Base-by-base conservation (phyloP, 2,329 filamentous ascomycete species). In the Cordyceps militaris region DNA sequence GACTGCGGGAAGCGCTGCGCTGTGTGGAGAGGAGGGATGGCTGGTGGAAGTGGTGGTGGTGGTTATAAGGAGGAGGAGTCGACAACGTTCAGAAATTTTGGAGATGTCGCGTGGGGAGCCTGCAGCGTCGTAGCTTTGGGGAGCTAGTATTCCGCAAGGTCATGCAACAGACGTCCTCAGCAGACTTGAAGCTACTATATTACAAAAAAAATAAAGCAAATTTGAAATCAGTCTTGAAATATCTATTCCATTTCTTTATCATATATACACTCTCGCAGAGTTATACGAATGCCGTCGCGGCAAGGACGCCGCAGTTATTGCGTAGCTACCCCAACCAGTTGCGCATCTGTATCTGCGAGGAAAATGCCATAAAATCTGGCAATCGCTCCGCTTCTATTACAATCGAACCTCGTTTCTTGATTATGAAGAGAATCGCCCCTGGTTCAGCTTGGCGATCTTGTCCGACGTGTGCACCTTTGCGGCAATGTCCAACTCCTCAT, bases 391-490 rank as follows among this genome's bases (percentile, higher is more conserved):
- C n/a, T 40, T 59, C 38, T 40, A 36, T 38, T 49, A 48, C 38
- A 50, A 11, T 49, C n/a, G 11, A 36, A n/a, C 24, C 32, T 34
- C 24, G n/a, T 40, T 19, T 13, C 26, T 43, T 28, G 14, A 36
- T 66, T 61, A 71, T 63, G 67, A 67, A 38, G 68, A 61, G 58
- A 71, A 71, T 46, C 70, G 64, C 13, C 60, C 70, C 51, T 69
- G 61, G 66, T 73, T 73, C 47, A 74, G 61, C 66, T 69, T 72
- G 62, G 69, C 68, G 57, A 74, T 67, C 67, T 70, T 72, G 68
- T 76, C 63, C 64, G 64, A 69, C 56, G 71, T 67, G 66, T 74
- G 71, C 43, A 74, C 71, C 66, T 71, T 72, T 60, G 71, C 71
- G 49, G 66, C 69, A 53, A 68, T 61, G 61, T 74, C 72, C 56